phyloP scores from a whole-genome alignment of 2,329 filamentous ascomycete genomes.

The Clarireedia paspali region DNA sequence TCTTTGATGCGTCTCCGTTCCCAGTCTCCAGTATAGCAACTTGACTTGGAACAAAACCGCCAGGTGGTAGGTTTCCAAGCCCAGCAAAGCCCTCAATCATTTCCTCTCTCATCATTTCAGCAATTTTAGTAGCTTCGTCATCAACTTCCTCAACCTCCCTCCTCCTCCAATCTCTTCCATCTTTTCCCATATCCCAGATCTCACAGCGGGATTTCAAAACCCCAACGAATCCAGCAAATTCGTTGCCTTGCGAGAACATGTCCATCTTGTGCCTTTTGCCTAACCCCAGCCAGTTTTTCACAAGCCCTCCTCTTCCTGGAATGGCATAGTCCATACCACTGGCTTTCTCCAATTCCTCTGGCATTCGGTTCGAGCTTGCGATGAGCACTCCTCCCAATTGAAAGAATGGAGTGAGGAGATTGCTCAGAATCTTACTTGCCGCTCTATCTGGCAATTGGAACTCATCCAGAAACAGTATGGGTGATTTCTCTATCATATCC shows the following conservation, averaged over 20 bases:
- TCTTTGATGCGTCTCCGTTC: not conserved
- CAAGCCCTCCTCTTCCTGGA: conserved; percentile 44
- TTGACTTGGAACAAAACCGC: conserved; percentile 2
- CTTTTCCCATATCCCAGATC: conserved; percentile 71
- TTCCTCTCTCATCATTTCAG: conserved; percentile 29
- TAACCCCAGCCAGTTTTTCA: conserved; percentile 41
- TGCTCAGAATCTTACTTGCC: conserved; percentile 70
- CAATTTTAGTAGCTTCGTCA: conserved; percentile 18
- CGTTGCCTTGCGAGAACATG: conserved; percentile 51
- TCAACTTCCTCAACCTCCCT: conserved; percentile 38
- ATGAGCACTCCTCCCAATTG: conserved; percentile 74
- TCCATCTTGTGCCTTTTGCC: conserved; percentile 27
- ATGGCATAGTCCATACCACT: conserved; percentile 58
- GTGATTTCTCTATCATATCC: conserved; percentile 66
- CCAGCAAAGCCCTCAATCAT: conserved; percentile 21
- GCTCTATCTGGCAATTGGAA: conserved; percentile 77
- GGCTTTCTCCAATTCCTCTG: conserved; percentile 71
- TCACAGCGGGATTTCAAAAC: conserved; percentile 72
- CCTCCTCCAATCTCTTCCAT: conserved; percentile 62
- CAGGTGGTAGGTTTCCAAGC: conserved; percentile 5
- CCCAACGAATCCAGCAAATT: conserved; percentile 70
- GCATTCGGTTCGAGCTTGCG: conserved; percentile 76
- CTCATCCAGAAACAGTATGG: conserved; percentile 74
- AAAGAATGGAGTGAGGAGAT: conserved; percentile 73
- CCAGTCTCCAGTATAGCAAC: not conserved